Base-by-base conservation (phyloP, 2,329 filamentous ascomycete species). In the Cladosporium velox region DNA sequence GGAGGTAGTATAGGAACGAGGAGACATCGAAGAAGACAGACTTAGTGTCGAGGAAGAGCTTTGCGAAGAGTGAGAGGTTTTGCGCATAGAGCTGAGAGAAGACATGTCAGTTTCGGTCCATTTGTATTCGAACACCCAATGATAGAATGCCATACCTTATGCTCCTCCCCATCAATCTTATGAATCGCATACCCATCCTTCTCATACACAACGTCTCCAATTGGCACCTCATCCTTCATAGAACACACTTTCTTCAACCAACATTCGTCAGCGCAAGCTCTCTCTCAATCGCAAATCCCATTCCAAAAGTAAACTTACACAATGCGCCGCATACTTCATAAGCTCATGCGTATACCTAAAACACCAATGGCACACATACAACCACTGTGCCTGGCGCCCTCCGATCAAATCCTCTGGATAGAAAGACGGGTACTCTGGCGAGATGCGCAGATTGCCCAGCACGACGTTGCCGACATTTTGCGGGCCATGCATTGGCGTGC, bases 11-110 rank as follows among this genome's bases (percentile, higher is more conserved):
- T 71, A 96, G 89, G 80, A 99, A 99, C 61, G 91, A 92, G 4
- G 89, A 88, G 55, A 97, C 93, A 75, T 99, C 95, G 82, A 97
- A 99, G 80, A 97, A 98, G 72, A 99, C 93, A 8, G 92, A 97
- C 76, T 99, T 99, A 76, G 96, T 97, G 78, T 98, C 93, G 70
- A 99, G 90, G 78, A 98, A 99, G 54, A 99, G 87, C 79, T 98
- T 99, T 32, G 93, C 93, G 77, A 98, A 97, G 55, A 99, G 88
- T 11, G 92, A 97, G 14, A 99, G 86, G 73, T 97, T 97, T 79
- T 98, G 95, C 71, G 92, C 93, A 77, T 96, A 98, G 34, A 97
- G 86, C 76, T 80, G 35, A 14, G 21, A 32, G 55, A 14, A 32
- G 15, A n/a, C 7, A 49, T 69, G 44, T 70, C 52, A 68, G 65